Evolutionary conservation across 768 basidiomycete species (phyloP).

Genomic region (Xerocomellus intermedius): DNA sequence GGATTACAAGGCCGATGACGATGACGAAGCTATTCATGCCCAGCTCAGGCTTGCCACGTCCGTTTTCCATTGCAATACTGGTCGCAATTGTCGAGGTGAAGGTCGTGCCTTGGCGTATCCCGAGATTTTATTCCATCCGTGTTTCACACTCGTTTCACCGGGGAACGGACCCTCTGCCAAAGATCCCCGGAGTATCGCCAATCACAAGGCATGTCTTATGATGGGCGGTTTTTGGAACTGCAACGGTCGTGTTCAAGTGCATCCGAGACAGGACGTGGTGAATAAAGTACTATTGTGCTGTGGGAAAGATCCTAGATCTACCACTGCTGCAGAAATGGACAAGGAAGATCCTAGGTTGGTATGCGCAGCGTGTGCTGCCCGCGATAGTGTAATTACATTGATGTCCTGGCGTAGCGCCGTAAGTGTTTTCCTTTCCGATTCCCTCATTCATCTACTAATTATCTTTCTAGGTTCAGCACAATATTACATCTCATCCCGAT

Average conservation of each 20-base stretch:
- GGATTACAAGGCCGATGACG: conserved; percentile 14
- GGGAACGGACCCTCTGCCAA: conserved; percentile 10
- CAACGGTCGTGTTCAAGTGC: conserved; percentile 18
- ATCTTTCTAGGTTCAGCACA: conserved; percentile 20
- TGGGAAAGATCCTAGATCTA: conserved; percentile 23
- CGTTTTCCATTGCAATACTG: conserved; percentile 23
- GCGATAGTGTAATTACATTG: not conserved
- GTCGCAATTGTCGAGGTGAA: conserved; percentile 13
- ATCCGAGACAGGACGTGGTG: conserved; percentile 17
- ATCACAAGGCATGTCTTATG: conserved; percentile 19
- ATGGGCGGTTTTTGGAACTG: conserved; percentile 29
- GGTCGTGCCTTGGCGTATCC: conserved; percentile 21
- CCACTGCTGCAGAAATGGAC: conserved; percentile 29
- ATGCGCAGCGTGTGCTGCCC: conserved; percentile 18
- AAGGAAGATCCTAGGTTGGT: conserved; percentile 13
- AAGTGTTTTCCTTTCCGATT: not conserved
- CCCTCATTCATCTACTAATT: not conserved
- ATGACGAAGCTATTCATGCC: conserved; percentile 15
- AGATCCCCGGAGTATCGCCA: conserved; percentile 22
- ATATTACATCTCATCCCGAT: conserved; percentile 12
- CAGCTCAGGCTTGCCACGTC: conserved; percentile 30
- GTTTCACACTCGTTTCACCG: conserved; percentile 18
- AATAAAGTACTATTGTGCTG: conserved; percentile 18
- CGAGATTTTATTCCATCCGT: conserved; percentile 29
- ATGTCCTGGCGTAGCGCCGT: conserved; percentile 30